Conservation (phyloP, 75 land plant genomes). For the Cunninghamia lanceolata region DNA sequence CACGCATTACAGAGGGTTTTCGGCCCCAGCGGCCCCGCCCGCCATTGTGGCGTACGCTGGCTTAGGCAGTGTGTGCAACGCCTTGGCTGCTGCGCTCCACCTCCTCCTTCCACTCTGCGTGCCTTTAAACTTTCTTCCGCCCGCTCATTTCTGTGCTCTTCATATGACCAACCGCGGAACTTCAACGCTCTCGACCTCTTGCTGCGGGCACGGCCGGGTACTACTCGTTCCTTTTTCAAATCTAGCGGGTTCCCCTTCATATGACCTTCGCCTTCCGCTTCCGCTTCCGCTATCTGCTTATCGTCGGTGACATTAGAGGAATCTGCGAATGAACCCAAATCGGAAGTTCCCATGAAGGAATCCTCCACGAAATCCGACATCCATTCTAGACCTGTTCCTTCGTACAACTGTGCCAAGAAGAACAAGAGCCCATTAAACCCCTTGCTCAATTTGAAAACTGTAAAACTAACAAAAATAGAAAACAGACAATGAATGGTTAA, state of each 20-base stretch:
- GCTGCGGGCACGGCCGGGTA: constrained; percentile 37
- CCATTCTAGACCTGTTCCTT: constrained; percentile 38
- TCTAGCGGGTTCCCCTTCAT: not conserved
- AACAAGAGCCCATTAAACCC: not conserved
- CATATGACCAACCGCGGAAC: constrained; percentile 7
- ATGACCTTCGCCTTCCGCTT: not conserved
- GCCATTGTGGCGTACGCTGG: constrained; percentile 60
- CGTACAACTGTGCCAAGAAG: constrained; percentile 18
- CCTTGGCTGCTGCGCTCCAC: constrained; percentile 13
- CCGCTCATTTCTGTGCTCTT: constrained; percentile 18
- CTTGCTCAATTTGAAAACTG: not conserved
- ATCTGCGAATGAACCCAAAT: not conserved
- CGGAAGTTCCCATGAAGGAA: constrained; percentile 16
- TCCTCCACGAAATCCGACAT: constrained; percentile 38
- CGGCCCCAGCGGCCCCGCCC: constrained; percentile 60
- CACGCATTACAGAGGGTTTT: constrained; percentile 77
- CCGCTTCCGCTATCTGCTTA: not conserved
- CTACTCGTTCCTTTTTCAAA: not conserved
- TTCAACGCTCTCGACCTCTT: constrained; percentile 15
- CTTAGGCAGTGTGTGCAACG: constrained; percentile 53
- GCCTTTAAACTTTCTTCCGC: not conserved
- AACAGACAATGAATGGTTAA: too few relatives aligned
- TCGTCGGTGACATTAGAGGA: not conserved
- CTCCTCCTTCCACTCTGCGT: not conserved
- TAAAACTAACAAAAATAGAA: too few relatives aligned